Evolutionary conservation across 2,329 filamentous ascomycete species (phyloP), one percentile per base, ranked within the genome.

Genomic region (Epichloe festucae): DNA sequence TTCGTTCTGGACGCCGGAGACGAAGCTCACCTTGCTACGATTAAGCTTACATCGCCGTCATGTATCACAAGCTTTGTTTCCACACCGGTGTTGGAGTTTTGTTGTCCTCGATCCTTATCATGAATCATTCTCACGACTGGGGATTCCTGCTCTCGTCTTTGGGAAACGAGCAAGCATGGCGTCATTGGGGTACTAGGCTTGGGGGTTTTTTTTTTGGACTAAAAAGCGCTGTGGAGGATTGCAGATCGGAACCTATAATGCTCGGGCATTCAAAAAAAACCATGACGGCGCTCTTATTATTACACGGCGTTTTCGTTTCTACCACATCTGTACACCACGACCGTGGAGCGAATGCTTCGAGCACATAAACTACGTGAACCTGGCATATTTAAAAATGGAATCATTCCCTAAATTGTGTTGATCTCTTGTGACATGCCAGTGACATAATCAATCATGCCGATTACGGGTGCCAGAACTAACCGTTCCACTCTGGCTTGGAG

Each of bases 1-100:
- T 81, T 51, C 72, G 77, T 35, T 74, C 71, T 8, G 74, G 76
- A 38, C 68, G 77, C 48, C 68, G 77, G 57, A 65, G 75, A 55
- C 69, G 74, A 47, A 73, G 73, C 61, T 64, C 63, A 23, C 59
- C 62, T 56, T 63, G 54, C 54, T 56, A 61, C 48, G 63, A 63
- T 51, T 59, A 39, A 55, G n/a, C 27, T n/a, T 31, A 27, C 36
- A 6, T 47, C 46, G 17, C 19, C 19, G 6, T 21, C 6, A 8
- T 10, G 34, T 15, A 8, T 23, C 36, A 11, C 11, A 36, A 46
- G 44, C 17, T 19, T 35, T 35, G 44, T 12, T 27, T 45, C 15
- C 6, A 17, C 15, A 8, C 11, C 10, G 10, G 44, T n/a, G 3
- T 31, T 19, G 27, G 17, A 15, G 12, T 3, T 11, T 8, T 14